Base-by-base conservation (phyloP, 1,284 basidiomycete genomes). In the Boletus subluridellus region DNA sequence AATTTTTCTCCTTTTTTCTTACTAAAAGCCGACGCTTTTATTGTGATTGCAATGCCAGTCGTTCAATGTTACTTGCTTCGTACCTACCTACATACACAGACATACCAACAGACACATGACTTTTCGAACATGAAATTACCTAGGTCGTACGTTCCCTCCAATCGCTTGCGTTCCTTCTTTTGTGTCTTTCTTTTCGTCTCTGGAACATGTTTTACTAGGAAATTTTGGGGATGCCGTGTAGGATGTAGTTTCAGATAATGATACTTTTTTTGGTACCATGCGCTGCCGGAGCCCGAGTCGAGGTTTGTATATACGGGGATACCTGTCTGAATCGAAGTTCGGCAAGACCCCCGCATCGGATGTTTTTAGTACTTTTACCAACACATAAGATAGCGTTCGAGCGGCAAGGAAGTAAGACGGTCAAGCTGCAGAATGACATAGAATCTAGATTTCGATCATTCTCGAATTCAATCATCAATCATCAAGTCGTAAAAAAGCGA, bases 201-300 rank as follows among this genome's bases (percentile, higher is more conserved):
- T 21, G 47, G 35, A 52, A 35, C 32, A 46, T 58, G 52, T 48
- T 48, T 55, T 45, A 48, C 0, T 49, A 44, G 45, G 17, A 52
- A 42, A 9, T 38, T 39, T 49, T 30, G 46, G 30, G 53, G 34
- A 39, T n/a, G 24, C 3, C 5, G 5, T 63, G 63, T 65, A 65
- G 4, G 54, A 63, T 26, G 50, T 37, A 42, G 21, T 28, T 15
- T 3, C 39, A 30, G 7, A 47, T 28, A 26, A 48, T 32, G 37
- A 30, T 10, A 21, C 10, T 17, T 14, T 37, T 35, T 44, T 55
- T 21, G n/a, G 26, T 41, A 42, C n/a, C 30, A 14, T 30, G 8
- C 1, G 21, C 41, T 42, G 5, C 35, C 6, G 5, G 35, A 15
- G 15, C 14, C 14, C 14, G 14, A 15, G 35, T 12, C 2, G 5